phyloP scores from a whole-genome alignment of 108 stramenopile species.

The Nannochloropsis gaditana region DNA sequence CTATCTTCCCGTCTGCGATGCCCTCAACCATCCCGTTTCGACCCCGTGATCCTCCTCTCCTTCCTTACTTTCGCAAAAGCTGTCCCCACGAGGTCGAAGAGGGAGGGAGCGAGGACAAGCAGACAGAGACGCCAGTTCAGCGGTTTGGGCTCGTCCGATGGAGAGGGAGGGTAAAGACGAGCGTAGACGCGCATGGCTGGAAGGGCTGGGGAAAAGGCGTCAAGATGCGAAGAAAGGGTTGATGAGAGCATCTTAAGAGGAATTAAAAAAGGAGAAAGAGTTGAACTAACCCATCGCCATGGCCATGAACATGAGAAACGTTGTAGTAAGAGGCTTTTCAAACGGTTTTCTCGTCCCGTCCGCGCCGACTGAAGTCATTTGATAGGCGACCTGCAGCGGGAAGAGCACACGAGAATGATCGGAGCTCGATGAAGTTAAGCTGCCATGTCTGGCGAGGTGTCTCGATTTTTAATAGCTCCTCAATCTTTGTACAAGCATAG shows the following conservation, averaged over 20 bases:
- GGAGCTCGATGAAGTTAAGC: not conserved
- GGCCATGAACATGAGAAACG: slow-evolving; percentile 30
- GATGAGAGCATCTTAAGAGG: not conserved
- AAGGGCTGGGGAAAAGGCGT: slow-evolving; percentile 12
- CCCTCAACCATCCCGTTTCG: not conserved
- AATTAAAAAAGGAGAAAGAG: not conserved
- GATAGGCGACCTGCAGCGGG: not conserved
- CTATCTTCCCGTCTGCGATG: not conserved
- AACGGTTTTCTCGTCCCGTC: slow-evolving; percentile 20
- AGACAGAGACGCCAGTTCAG: not conserved
- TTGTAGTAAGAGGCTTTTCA: slow-evolving; percentile 40
- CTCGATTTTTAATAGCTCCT: not conserved
- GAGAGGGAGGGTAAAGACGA: not conserved
- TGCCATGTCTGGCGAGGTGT: not conserved
- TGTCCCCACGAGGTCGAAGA: not conserved
- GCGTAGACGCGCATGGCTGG: not conserved
- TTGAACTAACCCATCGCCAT: not conserved
- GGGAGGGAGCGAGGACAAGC: not conserved
- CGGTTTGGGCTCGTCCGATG: slow-evolving; percentile 23
- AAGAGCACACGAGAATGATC: not conserved
- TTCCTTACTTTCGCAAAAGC: not conserved
- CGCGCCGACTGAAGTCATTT: not conserved
- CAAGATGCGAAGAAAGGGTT: not conserved
- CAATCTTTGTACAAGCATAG: too few relatives aligned
- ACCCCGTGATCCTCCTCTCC: not conserved